Conservation (phyloP, 805 yeast genomes). For the Saturnispora galanensis region DNA sequence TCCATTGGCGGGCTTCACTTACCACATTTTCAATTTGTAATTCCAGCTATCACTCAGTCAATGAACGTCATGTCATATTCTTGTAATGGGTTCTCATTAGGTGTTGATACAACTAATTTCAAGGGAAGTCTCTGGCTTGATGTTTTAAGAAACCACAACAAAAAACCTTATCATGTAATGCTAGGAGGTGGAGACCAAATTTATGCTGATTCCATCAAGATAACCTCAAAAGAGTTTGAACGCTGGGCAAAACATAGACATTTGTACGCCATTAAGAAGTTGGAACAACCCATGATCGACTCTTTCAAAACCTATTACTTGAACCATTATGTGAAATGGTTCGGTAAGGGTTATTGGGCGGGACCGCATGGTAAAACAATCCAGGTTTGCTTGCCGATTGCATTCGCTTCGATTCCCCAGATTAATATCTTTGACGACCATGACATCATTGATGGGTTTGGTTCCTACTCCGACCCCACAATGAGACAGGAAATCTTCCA, state of each 20-base stretch:
- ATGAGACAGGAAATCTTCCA: constrained; percentile 62
- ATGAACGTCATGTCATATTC: constrained; percentile 81
- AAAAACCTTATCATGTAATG: constrained; percentile 72
- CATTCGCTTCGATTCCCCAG: constrained; percentile 76
- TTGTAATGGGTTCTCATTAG: constrained; percentile 83
- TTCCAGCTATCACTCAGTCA: constrained; percentile 55
- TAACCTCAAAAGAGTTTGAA: constrained; percentile 41
- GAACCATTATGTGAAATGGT: constrained; percentile 74
- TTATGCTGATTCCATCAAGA: constrained; percentile 74
- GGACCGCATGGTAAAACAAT: constrained; percentile 58
- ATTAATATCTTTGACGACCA: constrained; percentile 90
- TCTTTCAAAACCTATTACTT: constrained; percentile 63
- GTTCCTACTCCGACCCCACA: constrained; percentile 70
- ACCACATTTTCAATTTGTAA: constrained; percentile 47
- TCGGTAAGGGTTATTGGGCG: constrained; percentile 79
- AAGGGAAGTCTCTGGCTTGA: constrained; percentile 82
- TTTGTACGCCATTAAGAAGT: constrained; percentile 30
- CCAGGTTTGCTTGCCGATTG: constrained; percentile 60
- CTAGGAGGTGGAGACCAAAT: constrained; percentile 97
- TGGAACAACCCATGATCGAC: constrained; percentile 36
- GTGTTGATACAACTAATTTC: constrained; percentile 55
- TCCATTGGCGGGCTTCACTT: constrained; percentile 37
- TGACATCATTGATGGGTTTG: constrained; percentile 94
- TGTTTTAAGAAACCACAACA: constrained; percentile 57
- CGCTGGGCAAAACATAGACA: constrained; percentile 55